Conservation (phyloP, 2,329 filamentous ascomycete genomes). For the Penicillium corylophilum region DNA sequence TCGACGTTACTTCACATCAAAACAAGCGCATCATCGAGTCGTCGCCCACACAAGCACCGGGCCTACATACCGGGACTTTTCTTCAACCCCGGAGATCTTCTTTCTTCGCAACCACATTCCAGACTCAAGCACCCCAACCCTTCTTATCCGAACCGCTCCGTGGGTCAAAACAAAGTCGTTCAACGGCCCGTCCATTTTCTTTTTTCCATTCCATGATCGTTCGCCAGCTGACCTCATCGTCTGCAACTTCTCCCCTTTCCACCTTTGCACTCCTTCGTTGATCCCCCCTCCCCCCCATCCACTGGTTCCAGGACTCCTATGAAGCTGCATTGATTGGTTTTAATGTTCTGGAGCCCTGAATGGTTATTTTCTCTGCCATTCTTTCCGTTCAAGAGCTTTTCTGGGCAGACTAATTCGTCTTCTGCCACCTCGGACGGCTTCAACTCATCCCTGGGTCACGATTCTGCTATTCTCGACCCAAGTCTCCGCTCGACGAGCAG, state of each 20-base stretch:
- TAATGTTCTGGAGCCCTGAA: constrained; percentile 2
- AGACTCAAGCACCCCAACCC: not conserved
- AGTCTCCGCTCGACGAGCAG: not conserved
- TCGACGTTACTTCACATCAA: constrained; percentile 15
- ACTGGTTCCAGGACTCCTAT: not conserved
- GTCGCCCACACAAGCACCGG: constrained; percentile 3
- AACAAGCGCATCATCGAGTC: constrained; percentile 21
- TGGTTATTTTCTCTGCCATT: constrained; percentile 8
- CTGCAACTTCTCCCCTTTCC: constrained; percentile 17
- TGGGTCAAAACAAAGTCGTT: constrained; percentile 39
- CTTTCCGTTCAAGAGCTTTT: constrained; percentile 10
- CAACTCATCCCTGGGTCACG: not conserved
- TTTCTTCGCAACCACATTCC: constrained; percentile 24
- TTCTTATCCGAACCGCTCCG: constrained; percentile 9
- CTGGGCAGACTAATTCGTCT: constrained; percentile 2
- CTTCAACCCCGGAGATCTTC: not conserved
- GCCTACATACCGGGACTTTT: constrained; percentile 7
- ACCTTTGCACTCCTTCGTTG: constrained; percentile 20
- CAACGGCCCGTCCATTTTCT: constrained; percentile 9
- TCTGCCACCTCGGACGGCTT: not conserved
- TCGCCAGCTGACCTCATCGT: constrained; percentile 24
- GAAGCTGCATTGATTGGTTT: not conserved
- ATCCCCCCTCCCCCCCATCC: constrained; percentile 7
- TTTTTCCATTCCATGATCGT: not conserved
- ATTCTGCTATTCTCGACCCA: constrained; percentile 7